These are phyloP conservation scores for Phytophthora ramorum DNA, from an alignment of 352 stramenopile species.

Conservation along the genomic window DNA sequence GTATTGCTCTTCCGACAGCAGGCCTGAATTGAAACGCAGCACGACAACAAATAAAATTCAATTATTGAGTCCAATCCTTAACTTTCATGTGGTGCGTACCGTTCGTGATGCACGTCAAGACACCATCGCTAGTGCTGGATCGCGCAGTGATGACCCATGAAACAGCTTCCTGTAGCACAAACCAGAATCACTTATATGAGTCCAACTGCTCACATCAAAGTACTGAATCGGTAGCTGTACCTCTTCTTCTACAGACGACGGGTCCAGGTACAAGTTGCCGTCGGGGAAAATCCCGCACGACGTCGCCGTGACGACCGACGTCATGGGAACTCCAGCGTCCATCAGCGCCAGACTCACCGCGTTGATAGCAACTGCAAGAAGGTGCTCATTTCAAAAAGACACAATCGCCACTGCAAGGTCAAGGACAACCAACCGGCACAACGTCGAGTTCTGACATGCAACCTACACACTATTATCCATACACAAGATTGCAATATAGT, in stretches of 20 bases:
- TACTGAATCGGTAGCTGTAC: slow-evolving; percentile 29
- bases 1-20: slow-evolving; percentile 83
- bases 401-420: slow-evolving; percentile 34
- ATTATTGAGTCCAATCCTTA: background rate
- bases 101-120: slow-evolving; percentile 80
- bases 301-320: slow-evolving; percentile 69
- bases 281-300: slow-evolving; percentile 73
- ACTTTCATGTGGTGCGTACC: slow-evolving; percentile 35
- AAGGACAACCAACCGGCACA: slow-evolving; percentile 40
- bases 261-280: slow-evolving; percentile 74
- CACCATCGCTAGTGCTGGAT: slow-evolving; percentile 69
- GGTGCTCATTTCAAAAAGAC: slow-evolving; percentile 32
- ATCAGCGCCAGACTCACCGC: slow-evolving; percentile 78
- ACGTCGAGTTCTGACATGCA: slow-evolving; percentile 9
- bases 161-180: slow-evolving; percentile 48
- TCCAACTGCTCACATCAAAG: background rate
- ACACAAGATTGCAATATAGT: slow-evolving; percentile 26
- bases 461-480: slow-evolving; percentile 2
- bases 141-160: slow-evolving; percentile 72
- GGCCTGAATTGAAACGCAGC: slow-evolving; percentile 35
- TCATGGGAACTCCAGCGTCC: slow-evolving; percentile 84
- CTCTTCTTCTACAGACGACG: slow-evolving; percentile 74
- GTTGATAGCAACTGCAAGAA: slow-evolving; percentile 85
- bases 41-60: background rate
- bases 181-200: background rate